A percentile compares a stretch with the other conserved stretches of the same genome.
Evolutionary conservation across 208 protist species (phyloP).

Genomic region (Trypanosoma caninum): DNA sequence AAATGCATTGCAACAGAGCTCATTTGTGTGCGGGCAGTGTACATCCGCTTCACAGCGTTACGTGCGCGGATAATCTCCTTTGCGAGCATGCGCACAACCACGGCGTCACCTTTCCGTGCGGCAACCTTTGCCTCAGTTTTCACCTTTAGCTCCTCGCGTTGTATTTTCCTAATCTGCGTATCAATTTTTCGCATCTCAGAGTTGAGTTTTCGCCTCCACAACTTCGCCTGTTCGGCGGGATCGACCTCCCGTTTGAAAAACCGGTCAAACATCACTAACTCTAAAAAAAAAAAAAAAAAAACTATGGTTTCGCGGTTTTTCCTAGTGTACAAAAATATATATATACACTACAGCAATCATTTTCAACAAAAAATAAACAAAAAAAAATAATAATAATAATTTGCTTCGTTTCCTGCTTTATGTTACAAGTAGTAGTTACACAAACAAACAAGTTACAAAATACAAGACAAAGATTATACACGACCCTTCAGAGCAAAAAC

Average conservation of each 20-base stretch:
- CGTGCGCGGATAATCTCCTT: slow-evolving; percentile 83
- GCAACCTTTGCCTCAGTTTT: slow-evolving; percentile 77
- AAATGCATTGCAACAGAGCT: slow-evolving; percentile 89
- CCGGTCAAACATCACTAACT: slow-evolving; percentile 42
- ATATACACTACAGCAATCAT: too few relatives aligned
- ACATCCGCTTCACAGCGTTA: slow-evolving; percentile 72
- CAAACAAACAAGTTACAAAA: too few relatives aligned
- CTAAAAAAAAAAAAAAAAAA: not conserved
- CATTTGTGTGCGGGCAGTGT: slow-evolving; percentile 89
- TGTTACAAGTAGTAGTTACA: too few relatives aligned
- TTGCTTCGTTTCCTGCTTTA: too few relatives aligned
- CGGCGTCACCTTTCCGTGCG: slow-evolving; percentile 67
- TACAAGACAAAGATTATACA: too few relatives aligned
- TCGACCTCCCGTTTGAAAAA: slow-evolving; percentile 60
- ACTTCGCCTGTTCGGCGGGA: slow-evolving; percentile 70
- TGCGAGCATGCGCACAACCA: slow-evolving; percentile 76
- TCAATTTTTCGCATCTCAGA: slow-evolving; percentile 85
- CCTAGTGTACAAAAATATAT: too few relatives aligned
- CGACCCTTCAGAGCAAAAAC: too few relatives aligned
- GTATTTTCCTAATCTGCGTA: slow-evolving; percentile 72
- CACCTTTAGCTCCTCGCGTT: slow-evolving; percentile 82
- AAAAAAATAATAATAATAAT: too few relatives aligned
- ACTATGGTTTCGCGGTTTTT: not conserved
- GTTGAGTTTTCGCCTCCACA: slow-evolving; percentile 73
- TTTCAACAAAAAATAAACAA: too few relatives aligned